Conservation (phyloP, 1,139 yeast species). For the Saccharomyces hybrid region DNA sequence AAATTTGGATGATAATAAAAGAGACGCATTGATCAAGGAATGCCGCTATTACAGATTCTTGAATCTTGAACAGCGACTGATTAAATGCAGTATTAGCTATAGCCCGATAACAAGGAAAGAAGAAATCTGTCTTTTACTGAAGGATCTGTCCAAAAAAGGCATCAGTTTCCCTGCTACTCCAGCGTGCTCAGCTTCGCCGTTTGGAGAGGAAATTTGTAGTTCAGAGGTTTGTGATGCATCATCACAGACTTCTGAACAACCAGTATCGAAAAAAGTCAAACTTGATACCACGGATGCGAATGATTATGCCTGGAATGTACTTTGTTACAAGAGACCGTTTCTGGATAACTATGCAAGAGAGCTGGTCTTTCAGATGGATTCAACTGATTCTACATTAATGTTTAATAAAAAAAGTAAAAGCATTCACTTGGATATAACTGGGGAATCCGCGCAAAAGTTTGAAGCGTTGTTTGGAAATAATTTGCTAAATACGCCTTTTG, state of each 20-base stretch:
- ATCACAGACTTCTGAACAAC: constrained; percentile 1
- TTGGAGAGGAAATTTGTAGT: neutral
- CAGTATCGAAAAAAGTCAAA: constrained; percentile 8
- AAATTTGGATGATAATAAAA: constrained; percentile 47
- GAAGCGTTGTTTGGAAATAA: constrained; percentile 22
- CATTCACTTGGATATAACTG: constrained; percentile 27
- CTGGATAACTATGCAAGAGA: constrained; percentile 45
- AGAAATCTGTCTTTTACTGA: constrained; percentile 50
- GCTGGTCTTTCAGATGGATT: constrained; percentile 50
- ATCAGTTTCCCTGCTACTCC: constrained; percentile 18
- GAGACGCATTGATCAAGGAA: constrained; percentile 48
- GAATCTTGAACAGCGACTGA: constrained; percentile 62
- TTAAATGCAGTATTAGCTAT: constrained; percentile 43
- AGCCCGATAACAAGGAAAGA: constrained; percentile 46
- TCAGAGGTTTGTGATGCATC: constrained; percentile 1
- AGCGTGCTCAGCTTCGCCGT: neutral
- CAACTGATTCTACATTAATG: constrained; percentile 20
- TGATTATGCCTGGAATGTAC: constrained; percentile 18
- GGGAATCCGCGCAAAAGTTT: constrained; percentile 29
- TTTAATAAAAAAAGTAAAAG: constrained; percentile 27
- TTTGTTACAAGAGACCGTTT: constrained; percentile 51
- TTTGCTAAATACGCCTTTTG: constrained; percentile 6
- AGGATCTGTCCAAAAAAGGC: constrained; percentile 43
- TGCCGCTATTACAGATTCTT: constrained; percentile 70
- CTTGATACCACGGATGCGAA: constrained; percentile 3